A percentile compares a stretch with the other conserved stretches of the same genome.
These are phyloP conservation scores for Xylariaceae sp. DNA, from an alignment of 2,329 filamentous ascomycete species.

Conservation along the genomic window DNA sequence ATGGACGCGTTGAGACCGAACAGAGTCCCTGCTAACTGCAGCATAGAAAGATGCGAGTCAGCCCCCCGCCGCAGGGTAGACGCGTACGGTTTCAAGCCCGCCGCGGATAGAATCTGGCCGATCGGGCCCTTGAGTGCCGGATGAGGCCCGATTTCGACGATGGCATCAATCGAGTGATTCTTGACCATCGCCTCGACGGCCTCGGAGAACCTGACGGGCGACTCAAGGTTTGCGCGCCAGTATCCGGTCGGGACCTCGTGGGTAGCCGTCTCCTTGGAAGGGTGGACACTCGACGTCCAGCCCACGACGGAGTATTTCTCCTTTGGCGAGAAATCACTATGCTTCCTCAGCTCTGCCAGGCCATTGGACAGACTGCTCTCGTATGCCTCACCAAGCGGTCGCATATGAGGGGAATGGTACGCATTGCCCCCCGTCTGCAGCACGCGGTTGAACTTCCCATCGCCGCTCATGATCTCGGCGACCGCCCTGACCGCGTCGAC, in stretches of 20 bases:
- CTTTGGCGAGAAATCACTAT: not conserved
- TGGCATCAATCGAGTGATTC: not conserved
- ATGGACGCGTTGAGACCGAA: constrained; percentile 4
- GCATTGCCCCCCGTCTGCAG: constrained; percentile 17
- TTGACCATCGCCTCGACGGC: not conserved
- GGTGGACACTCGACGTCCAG: constrained; percentile 6
- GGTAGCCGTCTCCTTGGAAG: not conserved
- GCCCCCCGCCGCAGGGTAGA: constrained; percentile 2
- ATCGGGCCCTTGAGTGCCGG: constrained; percentile 5
- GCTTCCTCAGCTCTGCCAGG: not conserved
- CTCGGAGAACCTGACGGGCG: constrained; percentile 8
- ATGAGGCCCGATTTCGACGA: constrained; percentile 11
- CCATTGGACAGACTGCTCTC: not conserved
- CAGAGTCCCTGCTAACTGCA: constrained; percentile 5
- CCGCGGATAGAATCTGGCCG: constrained; percentile 3
- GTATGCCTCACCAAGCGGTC: not conserved
- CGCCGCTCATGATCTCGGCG: constrained; percentile 1
- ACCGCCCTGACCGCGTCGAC: constrained; percentile 8
- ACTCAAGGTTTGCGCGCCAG: constrained; percentile 11
- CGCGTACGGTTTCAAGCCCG: not conserved
- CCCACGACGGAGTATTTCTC: not conserved
- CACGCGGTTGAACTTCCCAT: constrained; percentile 14
- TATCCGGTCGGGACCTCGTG: constrained; percentile 1
- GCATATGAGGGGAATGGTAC: constrained; percentile 24
- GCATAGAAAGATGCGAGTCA: not conserved